These are phyloP conservation scores for Naganishia kalamii DNA, from an alignment of 768 basidiomycete species.

Conservation along the genomic window DNA sequence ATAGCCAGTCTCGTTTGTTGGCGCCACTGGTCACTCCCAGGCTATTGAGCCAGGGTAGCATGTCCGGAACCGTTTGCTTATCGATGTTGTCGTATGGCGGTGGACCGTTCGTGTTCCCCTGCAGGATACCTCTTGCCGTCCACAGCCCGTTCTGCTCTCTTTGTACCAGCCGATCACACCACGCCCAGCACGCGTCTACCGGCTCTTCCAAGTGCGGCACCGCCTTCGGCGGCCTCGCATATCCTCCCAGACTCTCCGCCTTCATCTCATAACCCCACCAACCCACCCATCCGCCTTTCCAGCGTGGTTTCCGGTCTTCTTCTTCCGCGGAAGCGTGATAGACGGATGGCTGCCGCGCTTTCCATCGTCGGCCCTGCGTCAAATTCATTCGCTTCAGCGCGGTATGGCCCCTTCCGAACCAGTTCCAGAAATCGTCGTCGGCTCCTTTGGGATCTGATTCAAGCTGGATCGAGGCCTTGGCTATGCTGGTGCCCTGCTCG, in stretches of 20 bases:
- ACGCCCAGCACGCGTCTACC: slow-evolving; percentile 42
- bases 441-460: background rate
- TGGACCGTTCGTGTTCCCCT: background rate
- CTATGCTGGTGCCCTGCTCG: background rate
- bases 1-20: slow-evolving; percentile 17
- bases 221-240: slow-evolving; percentile 17
- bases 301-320: slow-evolving; percentile 23
- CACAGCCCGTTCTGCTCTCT: slow-evolving; percentile 33
- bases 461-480: background rate
- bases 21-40: slow-evolving; percentile 25
- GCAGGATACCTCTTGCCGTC: slow-evolving; percentile 33
- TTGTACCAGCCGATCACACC: slow-evolving; percentile 35
- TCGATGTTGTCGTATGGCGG: background rate
- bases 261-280: slow-evolving; percentile 49
- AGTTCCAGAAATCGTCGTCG: background rate
- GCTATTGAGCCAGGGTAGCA: slow-evolving; percentile 32
- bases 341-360: slow-evolving; percentile 10
- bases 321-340: background rate
- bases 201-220: slow-evolving; percentile 13
- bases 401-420: slow-evolving; percentile 7
- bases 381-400: slow-evolving; percentile 6
- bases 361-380: slow-evolving; percentile 9
- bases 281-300: slow-evolving; percentile 46
- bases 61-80: background rate
- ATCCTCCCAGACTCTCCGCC: slow-evolving; percentile 43